Evolutionary conservation across 2,329 filamentous ascomycete species (phyloP).

Genomic region (Colletotrichum musae): DNA sequence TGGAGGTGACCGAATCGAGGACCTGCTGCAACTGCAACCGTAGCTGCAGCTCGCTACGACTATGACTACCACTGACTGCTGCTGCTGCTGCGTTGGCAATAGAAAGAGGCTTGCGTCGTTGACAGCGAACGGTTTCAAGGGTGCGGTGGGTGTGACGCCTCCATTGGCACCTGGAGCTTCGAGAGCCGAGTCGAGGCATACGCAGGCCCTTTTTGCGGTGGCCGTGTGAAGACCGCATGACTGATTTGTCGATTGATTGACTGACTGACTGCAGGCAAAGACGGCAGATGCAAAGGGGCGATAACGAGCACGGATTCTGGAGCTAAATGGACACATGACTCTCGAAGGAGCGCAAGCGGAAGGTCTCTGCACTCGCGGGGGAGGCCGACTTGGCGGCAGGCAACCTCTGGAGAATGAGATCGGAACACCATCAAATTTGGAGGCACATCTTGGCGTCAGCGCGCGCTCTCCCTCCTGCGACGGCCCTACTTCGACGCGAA

Average conservation of each 20-base stretch:
- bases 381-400: neutral
- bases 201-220: constrained; percentile 13
- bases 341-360: neutral
- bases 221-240: constrained; percentile 10
- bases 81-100: constrained; percentile 32
- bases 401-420: neutral
- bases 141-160: constrained; percentile 23
- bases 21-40: neutral
- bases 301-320: constrained; percentile 3
- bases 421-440: neutral
- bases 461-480: neutral
- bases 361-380: constrained; percentile 1
- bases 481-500: neutral
- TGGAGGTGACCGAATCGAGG: neutral
- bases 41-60: constrained; percentile 20
- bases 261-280: neutral
- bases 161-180: constrained; percentile 20
- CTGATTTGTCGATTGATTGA: neutral
- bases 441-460: neutral
- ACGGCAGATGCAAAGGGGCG: neutral
- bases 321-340: constrained; percentile 19
- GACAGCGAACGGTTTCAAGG: constrained; percentile 25
- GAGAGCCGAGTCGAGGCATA: constrained; percentile 4
- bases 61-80: neutral
- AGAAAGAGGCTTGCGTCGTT: neutral